phyloP scores from a whole-genome alignment of 305 asterid genomes.

The Salvia sclarea region DNA sequence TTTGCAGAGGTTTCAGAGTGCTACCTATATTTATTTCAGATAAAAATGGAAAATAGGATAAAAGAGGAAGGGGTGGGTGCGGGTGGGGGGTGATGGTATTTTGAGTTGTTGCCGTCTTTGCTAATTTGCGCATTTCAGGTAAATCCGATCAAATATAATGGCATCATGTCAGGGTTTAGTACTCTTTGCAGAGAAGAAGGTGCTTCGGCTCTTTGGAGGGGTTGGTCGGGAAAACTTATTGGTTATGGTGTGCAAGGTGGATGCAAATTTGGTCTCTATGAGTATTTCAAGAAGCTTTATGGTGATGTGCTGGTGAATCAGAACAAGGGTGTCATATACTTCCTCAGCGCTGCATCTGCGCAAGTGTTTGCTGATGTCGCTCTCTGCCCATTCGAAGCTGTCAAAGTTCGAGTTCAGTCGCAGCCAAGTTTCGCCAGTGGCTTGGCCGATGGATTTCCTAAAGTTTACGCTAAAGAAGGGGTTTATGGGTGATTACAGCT shows the following conservation, averaged over 20 bases:
- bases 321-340: conserved; percentile 54
- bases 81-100: no score
- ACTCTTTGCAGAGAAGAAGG: conserved; percentile 73
- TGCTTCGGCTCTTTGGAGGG: conserved; percentile 72
- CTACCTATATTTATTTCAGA: no score
- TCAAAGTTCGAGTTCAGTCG: conserved; percentile 72
- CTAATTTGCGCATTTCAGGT: conserved; percentile 46
- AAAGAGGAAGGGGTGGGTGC: no score
- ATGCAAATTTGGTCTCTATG: conserved; percentile 71
- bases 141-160: conserved; percentile 62
- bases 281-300: conserved; percentile 67
- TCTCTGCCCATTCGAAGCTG: conserved; percentile 84
- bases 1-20: no score
- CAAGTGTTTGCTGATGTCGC: conserved; percentile 79
- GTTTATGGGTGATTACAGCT: conserved; percentile 48
- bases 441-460: conserved; percentile 72
- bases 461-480: conserved; percentile 58
- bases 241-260: conserved; percentile 90
- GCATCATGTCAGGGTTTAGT: conserved; percentile 61
- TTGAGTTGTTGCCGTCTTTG: conserved; percentile 16
- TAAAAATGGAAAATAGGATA: no score
- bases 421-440: conserved; percentile 67
- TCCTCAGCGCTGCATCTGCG: conserved; percentile 81
- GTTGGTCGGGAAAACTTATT: conserved; percentile 76
- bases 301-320: conserved; percentile 54